A percentile compares a stretch with the other conserved stretches of the same genome.
phyloP scores from a whole-genome alignment of 2,329 filamentous ascomycete genomes.

The Fusarium foetens region DNA sequence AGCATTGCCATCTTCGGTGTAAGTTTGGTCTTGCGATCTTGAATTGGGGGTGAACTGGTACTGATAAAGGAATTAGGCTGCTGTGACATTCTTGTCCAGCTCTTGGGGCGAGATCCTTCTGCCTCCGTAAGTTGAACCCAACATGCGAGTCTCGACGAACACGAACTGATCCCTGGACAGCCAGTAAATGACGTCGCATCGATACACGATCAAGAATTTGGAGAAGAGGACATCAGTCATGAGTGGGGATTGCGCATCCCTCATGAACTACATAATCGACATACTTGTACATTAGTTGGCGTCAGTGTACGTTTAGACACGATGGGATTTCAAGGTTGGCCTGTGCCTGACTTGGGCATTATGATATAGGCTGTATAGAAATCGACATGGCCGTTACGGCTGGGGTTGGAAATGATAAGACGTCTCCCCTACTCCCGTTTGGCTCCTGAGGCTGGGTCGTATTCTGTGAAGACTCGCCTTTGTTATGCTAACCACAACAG shows the following conservation, averaged over 20 bases:
- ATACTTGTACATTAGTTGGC: slow-evolving; percentile 45
- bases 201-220: slow-evolving; percentile 9
- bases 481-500: background rate
- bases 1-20: slow-evolving; percentile 76
- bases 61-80: slow-evolving; percentile 58
- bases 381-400: slow-evolving; percentile 26
- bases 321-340: slow-evolving; percentile 22
- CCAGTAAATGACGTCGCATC: slow-evolving; percentile 39
- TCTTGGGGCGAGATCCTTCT: slow-evolving; percentile 74
- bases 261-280: slow-evolving; percentile 34
- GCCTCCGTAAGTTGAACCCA: slow-evolving; percentile 63
- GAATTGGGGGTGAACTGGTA: background rate
- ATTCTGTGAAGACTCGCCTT: background rate
- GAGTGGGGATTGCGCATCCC: background rate
- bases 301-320: slow-evolving; percentile 45
- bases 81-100: slow-evolving; percentile 74
- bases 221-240: background rate
- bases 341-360: slow-evolving; percentile 26
- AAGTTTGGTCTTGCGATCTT: slow-evolving; percentile 48
- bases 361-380: slow-evolving; percentile 35
- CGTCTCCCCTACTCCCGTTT: background rate
- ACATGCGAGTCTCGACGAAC: background rate
- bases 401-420: slow-evolving; percentile 6
- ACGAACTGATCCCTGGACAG: slow-evolving; percentile 27
- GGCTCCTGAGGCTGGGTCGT: background rate